These are phyloP conservation scores for Penicillium robsamsonii DNA, from an alignment of 495 filamentous ascomycete genomes.

Conservation along the genomic window DNA sequence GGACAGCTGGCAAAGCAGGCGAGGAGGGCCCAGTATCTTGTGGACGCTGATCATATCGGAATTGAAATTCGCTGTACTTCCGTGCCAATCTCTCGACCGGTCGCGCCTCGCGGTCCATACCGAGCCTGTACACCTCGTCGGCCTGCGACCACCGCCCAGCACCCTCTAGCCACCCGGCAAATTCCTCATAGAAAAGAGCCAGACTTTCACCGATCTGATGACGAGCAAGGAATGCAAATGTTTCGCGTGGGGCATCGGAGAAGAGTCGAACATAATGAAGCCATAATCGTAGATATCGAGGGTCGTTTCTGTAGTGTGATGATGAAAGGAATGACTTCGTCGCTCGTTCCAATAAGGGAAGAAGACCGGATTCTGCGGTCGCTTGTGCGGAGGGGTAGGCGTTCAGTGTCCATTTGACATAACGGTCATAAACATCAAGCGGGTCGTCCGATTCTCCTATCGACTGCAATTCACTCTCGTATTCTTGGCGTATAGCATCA, in stretches of 20 bases:
- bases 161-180: constrained; percentile 85
- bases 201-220: constrained; percentile 83
- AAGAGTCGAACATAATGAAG: constrained; percentile 90
- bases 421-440: constrained; percentile 92
- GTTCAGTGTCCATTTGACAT: constrained; percentile 93
- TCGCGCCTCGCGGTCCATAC: constrained; percentile 82
- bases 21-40: constrained; percentile 68
- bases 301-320: constrained; percentile 89
- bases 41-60: constrained; percentile 63
- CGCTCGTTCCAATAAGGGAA: constrained; percentile 86
- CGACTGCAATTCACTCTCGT: constrained; percentile 73
- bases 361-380: constrained; percentile 82
- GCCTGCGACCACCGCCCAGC: constrained; percentile 87
- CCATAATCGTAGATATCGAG: constrained; percentile 90
- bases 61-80: constrained; percentile 88
- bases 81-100: constrained; percentile 76
- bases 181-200: constrained; percentile 97
- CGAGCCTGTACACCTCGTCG: constrained; percentile 86
- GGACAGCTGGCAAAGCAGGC: constrained; percentile 77
- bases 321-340: constrained; percentile 85
- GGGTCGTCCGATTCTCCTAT: constrained; percentile 91
- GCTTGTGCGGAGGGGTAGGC: constrained; percentile 93
- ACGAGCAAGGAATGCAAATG: constrained; percentile 85
- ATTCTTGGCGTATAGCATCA: constrained; percentile 76
- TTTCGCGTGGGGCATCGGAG: constrained; percentile 86